Conservation (phyloP, 176 grass and related monocot species). For the Dendrocalamus sinicus region DNA sequence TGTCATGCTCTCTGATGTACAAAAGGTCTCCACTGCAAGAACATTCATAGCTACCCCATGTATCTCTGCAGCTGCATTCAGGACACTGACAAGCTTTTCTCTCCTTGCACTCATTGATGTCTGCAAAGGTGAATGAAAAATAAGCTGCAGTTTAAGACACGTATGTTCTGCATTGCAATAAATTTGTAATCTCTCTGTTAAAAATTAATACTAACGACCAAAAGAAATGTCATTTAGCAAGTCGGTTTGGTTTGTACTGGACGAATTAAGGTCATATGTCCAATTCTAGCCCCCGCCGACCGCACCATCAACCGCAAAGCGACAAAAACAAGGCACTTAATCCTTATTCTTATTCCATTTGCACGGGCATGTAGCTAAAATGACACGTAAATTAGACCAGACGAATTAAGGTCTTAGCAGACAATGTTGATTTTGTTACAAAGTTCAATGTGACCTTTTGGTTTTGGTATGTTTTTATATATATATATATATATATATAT, state of each 20-base stretch:
- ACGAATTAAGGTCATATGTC: not conserved
- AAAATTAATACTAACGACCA: not conserved
- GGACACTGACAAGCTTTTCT: slow-evolving; percentile 68
- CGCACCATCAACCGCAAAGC: too few relatives aligned
- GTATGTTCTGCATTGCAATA: slow-evolving; percentile 23
- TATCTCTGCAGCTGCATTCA: slow-evolving; percentile 70
- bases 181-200: not conserved
- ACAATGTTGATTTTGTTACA: not conserved
- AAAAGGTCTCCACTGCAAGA: slow-evolving; percentile 61
- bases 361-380: not conserved
- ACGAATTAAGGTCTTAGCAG: slow-evolving; percentile 4
- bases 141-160: slow-evolving; percentile 1
- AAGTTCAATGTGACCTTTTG: slow-evolving; percentile 12
- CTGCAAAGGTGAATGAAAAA: slow-evolving; percentile 44
- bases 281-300: too few relatives aligned
- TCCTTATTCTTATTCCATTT: not conserved
- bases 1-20: slow-evolving; percentile 73
- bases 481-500: too few relatives aligned
- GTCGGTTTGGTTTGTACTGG: not conserved
- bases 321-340: not conserved
- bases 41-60: slow-evolving; percentile 73
- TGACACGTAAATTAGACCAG: not conserved
- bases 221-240: not conserved
- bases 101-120: slow-evolving; percentile 76
- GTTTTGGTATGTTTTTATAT: too few relatives aligned